phyloP scores from a whole-genome alignment of 306 rosid genomes.

The Lathyrus aphaca region DNA sequence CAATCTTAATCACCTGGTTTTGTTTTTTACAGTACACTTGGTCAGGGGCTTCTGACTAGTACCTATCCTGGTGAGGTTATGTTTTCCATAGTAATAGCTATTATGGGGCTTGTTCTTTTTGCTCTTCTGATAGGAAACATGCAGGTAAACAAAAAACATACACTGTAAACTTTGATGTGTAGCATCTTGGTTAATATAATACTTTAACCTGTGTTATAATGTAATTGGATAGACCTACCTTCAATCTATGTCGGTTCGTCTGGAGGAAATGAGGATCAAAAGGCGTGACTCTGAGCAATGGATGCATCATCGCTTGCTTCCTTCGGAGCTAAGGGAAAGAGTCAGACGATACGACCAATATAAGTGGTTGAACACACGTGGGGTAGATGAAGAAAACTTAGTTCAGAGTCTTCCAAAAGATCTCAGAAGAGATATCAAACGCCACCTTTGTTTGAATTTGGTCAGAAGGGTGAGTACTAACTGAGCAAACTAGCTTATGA shows the following conservation, averaged over 20 bases:
- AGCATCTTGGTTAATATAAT: conserved; percentile 12
- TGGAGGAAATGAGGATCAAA: conserved; percentile 63
- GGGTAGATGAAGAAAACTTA: conserved; percentile 57
- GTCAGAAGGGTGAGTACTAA: conserved; percentile 76
- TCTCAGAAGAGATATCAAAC: conserved; percentile 59
- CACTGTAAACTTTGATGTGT: conserved; percentile 1
- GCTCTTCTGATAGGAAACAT: conserved; percentile 91
- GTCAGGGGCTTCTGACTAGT: conserved; percentile 89
- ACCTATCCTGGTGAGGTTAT: conserved; percentile 71
- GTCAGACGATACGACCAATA: conserved; percentile 57
- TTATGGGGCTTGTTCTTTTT: conserved; percentile 75
- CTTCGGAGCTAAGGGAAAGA: conserved; percentile 54
- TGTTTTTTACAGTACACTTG: conserved; percentile 76
- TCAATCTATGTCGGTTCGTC: conserved; percentile 55
- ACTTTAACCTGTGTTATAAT: conserved; percentile 23
- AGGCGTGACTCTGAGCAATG: conserved; percentile 60
- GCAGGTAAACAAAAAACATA: conserved; percentile 59
- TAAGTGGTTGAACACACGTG: conserved; percentile 60
- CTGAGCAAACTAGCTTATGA: background rate
- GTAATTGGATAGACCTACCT: conserved; percentile 53
- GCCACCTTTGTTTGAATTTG: conserved; percentile 66
- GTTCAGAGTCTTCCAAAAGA: conserved; percentile 59
- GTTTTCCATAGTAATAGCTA: conserved; percentile 78
- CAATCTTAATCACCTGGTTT: conserved; percentile 32
- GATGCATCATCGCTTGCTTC: conserved; percentile 66